Conservation (phyloP, 345 rosid genomes). For the Bruguiera gymnorhiza region DNA sequence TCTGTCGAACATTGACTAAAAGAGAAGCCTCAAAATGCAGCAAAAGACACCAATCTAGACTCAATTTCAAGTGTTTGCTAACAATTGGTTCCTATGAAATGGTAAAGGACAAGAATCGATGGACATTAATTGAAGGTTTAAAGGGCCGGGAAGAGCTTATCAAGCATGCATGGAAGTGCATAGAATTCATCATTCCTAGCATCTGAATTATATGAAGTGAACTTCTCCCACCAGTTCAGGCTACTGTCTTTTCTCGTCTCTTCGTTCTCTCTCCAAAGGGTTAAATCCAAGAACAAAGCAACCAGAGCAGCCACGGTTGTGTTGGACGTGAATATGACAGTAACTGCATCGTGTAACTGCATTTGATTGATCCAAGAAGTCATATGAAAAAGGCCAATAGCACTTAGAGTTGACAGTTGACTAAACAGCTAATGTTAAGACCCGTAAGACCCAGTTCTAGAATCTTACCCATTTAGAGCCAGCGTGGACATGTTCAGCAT, state of each 20-base stretch:
- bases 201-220: slow-evolving; percentile 47
- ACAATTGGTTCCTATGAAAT: not conserved
- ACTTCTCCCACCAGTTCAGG: slow-evolving; percentile 67
- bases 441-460: not conserved
- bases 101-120: not conserved
- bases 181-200: slow-evolving; percentile 73
- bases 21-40: no score
- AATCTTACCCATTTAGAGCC: slow-evolving; percentile 61
- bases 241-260: slow-evolving; percentile 49
- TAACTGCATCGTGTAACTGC: slow-evolving; percentile 47
- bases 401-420: not conserved
- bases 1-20: no score
- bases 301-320: slow-evolving; percentile 50
- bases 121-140: slow-evolving; percentile 3
- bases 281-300: slow-evolving; percentile 51
- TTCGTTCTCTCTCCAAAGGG: slow-evolving; percentile 41
- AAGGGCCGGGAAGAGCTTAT: slow-evolving; percentile 58
- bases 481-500: slow-evolving; percentile 55
- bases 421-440: not conserved
- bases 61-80: not conserved
- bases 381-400: not conserved
- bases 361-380: not conserved
- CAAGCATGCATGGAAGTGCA: slow-evolving; percentile 52
- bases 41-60: no score
- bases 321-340: slow-evolving; percentile 62